These are phyloP conservation scores for Thalia dealbata DNA, from an alignment of 176 grass and related monocot species.

Conservation along the genomic window DNA sequence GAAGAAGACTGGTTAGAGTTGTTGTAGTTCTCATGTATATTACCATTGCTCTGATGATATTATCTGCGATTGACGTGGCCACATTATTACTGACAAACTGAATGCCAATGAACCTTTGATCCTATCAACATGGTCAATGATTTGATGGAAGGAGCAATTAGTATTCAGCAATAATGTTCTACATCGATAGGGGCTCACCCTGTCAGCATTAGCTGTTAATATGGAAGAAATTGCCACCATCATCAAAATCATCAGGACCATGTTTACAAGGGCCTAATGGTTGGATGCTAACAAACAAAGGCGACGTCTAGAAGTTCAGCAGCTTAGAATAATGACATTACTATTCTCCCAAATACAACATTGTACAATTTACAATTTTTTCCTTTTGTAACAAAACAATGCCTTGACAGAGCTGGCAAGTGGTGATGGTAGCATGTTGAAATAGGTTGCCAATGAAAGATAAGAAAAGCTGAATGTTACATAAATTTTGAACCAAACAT, in stretches of 20 bases:
- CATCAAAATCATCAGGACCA: too few species aligned
- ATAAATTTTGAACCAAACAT: conserved; percentile 72
- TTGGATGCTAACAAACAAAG: too few species aligned
- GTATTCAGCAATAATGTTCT: too few species aligned
- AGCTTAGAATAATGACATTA: neutral
- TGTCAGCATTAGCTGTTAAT: too few species aligned
- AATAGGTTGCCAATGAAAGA: conserved; percentile 51
- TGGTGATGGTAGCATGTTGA: conserved; percentile 42
- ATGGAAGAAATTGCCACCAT: too few species aligned
- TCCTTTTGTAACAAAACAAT: conserved; percentile 27
- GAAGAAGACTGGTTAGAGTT: neutral
- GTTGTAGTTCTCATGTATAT: neutral
- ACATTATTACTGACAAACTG: neutral
- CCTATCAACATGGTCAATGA: too few species aligned
- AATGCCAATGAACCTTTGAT: neutral
- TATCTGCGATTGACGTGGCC: neutral
- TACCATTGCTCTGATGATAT: neutral
- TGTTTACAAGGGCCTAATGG: too few species aligned
- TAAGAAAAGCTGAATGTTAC: conserved; percentile 44
- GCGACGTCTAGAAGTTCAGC: too few species aligned
- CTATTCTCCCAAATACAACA: neutral
- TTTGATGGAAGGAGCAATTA: too few species aligned
- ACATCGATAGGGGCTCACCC: too few species aligned
- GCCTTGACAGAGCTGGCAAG: conserved; percentile 22
- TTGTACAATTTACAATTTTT: neutral